A percentile compares a stretch with the other conserved stretches of the same genome.
Conservation (phyloP, 495 filamentous ascomycete species). For the Aspergillus wentii region DNA sequence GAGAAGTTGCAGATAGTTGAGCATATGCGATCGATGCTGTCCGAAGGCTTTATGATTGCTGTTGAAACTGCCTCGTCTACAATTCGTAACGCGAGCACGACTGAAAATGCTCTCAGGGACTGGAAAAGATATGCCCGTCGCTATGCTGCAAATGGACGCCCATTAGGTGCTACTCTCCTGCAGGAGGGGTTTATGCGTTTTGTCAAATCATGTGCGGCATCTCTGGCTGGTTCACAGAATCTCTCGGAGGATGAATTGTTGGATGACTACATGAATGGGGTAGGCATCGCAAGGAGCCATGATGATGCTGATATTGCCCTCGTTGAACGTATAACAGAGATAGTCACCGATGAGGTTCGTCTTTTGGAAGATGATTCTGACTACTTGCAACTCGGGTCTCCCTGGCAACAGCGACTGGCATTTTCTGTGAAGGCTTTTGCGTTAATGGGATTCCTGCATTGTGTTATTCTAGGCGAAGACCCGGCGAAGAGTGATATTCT, state of each 20-base stretch:
- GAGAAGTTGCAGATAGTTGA: constrained; percentile 69
- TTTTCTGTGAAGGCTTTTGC: constrained; percentile 79
- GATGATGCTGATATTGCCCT: constrained; percentile 34
- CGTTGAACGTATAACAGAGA: constrained; percentile 65
- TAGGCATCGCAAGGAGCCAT: constrained; percentile 45
- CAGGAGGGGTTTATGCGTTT: constrained; percentile 83
- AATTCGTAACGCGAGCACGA: constrained; percentile 57
- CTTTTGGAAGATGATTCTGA: constrained; percentile 86
- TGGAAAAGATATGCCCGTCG: constrained; percentile 83
- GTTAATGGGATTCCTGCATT: constrained; percentile 80
- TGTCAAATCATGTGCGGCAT: constrained; percentile 70
- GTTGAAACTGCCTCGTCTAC: constrained; percentile 85
- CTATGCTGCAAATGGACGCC: constrained; percentile 72
- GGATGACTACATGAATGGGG: constrained; percentile 62
- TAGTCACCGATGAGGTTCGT: constrained; percentile 76
- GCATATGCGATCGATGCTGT: constrained; percentile 64
- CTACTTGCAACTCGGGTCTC: constrained; percentile 77
- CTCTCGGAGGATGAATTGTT: constrained; percentile 63
- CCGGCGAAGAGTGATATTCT: constrained; percentile 76
- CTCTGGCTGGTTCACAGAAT: constrained; percentile 55
- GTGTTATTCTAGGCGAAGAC: constrained; percentile 71
- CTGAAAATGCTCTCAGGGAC: constrained; percentile 51
- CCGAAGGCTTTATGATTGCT: constrained; percentile 74
- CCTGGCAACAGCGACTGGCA: constrained; percentile 82
- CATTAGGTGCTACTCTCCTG: constrained; percentile 87